Conservation (phyloP, 176 grass and related monocot genomes). For the Aegilops tauschii region DNA sequence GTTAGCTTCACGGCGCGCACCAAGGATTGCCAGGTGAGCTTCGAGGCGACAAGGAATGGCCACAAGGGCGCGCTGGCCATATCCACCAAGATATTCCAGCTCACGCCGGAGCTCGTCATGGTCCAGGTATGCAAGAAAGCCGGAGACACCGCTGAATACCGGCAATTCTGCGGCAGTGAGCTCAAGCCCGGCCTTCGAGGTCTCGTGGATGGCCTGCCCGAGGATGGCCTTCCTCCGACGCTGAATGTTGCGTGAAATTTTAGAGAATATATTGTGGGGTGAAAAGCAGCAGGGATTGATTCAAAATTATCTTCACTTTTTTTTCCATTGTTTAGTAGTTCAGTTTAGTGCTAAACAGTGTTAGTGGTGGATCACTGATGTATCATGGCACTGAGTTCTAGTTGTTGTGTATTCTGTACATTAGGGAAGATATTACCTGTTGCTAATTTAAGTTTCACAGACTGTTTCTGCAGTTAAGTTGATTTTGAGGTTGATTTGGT, state of each 20-base stretch:
- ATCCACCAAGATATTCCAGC: constrained; percentile 47
- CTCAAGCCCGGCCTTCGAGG: constrained; percentile 47
- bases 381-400: constrained; percentile 9
- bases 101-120: constrained; percentile 58
- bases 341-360: constrained; percentile 20
- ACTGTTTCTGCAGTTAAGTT: not conserved
- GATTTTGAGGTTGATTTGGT: not conserved
- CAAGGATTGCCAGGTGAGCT: constrained; percentile 49
- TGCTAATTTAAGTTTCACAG: not conserved
- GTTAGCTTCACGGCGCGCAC: constrained; percentile 48
- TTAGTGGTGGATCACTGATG: not conserved
- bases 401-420: not conserved
- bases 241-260: not conserved
- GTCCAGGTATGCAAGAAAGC: constrained; percentile 61
- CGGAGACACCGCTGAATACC: constrained; percentile 50
- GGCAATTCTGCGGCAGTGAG: constrained; percentile 47
- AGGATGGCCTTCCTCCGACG: not conserved
- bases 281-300: not conserved
- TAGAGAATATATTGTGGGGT: not conserved
- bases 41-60: constrained; percentile 44
- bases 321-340: not conserved
- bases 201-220: constrained; percentile 26
- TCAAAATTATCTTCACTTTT: not conserved
- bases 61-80: constrained; percentile 54
- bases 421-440: not conserved